These are phyloP conservation scores for Phytophthora chlamydospora DNA, from an alignment of 352 stramenopile genomes.

Conservation along the genomic window DNA sequence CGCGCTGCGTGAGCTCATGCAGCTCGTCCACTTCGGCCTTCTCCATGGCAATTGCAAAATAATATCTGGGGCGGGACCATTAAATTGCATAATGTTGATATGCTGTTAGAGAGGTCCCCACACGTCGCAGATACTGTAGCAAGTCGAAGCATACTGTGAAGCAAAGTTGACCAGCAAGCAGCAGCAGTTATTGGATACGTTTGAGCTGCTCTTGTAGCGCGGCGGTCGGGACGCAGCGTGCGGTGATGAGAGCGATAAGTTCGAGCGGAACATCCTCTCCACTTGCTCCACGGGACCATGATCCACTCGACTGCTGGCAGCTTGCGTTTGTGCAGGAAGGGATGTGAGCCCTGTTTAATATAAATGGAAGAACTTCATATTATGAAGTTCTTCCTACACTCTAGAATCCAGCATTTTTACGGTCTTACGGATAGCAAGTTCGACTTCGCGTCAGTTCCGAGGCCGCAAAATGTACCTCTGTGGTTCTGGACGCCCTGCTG, in stretches of 20 bases:
- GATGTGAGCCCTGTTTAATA: too few relatives aligned
- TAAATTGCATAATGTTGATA: slow-evolving; percentile 5
- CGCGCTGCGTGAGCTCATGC: slow-evolving; percentile 58
- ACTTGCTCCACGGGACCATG: slow-evolving; percentile 53
- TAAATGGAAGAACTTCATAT: too few relatives aligned
- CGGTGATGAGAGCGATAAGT: slow-evolving; percentile 35
- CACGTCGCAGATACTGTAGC: slow-evolving; percentile 11
- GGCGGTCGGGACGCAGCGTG: slow-evolving; percentile 29
- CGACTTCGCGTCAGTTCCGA: too few relatives aligned
- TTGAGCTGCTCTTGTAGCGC: slow-evolving; percentile 13
- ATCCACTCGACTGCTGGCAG: slow-evolving; percentile 77
- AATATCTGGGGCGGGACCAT: neutral
- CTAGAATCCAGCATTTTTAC: too few relatives aligned
- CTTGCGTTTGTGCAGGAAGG: too few relatives aligned
- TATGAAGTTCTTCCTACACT: too few relatives aligned
- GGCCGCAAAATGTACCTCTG: too few relatives aligned
- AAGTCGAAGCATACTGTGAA: too few relatives aligned
- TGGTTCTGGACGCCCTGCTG: too few relatives aligned
- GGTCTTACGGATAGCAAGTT: too few relatives aligned
- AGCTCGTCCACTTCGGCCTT: slow-evolving; percentile 61
- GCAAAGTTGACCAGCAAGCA: too few relatives aligned
- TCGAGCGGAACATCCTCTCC: slow-evolving; percentile 28
- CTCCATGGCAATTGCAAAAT: slow-evolving; percentile 49
- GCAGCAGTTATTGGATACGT: too few relatives aligned
- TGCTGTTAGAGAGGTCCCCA: slow-evolving; percentile 12